These are phyloP conservation scores for Copromyces sp. DNA, from an alignment of 495 filamentous ascomycete species.

Conservation along the genomic window DNA sequence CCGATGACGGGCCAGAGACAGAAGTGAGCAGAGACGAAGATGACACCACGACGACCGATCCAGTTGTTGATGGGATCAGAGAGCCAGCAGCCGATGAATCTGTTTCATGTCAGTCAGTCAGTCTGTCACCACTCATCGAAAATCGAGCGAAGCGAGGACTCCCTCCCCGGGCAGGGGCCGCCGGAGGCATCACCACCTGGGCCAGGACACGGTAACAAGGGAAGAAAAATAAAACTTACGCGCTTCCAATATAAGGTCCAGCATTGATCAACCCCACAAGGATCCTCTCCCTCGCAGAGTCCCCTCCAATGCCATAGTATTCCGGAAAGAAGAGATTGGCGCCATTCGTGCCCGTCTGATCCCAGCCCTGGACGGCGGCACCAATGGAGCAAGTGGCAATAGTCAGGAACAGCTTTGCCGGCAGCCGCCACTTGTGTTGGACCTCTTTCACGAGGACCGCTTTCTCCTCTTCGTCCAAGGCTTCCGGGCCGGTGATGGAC, in stretches of 20 bases:
- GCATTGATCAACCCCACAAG: slow-evolving; percentile 42
- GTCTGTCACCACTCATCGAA: not conserved
- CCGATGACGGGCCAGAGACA: slow-evolving; percentile 53
- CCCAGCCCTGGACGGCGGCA: slow-evolving; percentile 68
- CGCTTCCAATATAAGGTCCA: slow-evolving; percentile 41
- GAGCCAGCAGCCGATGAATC: slow-evolving; percentile 52
- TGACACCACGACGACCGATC: slow-evolving; percentile 56
- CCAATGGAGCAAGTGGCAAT: slow-evolving; percentile 61
- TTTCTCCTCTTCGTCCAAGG: slow-evolving; percentile 46
- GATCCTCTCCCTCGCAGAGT: slow-evolving; percentile 39
- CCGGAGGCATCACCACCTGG: not conserved
- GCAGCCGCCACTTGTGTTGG: slow-evolving; percentile 55
- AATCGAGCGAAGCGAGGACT: not conserved
- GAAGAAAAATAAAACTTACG: slow-evolving; percentile 2
- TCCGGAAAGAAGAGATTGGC: slow-evolving; percentile 59
- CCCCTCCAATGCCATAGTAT: slow-evolving; percentile 31
- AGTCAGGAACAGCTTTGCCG: slow-evolving; percentile 49
- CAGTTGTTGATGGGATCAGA: slow-evolving; percentile 60
- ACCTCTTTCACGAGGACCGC: slow-evolving; percentile 44
- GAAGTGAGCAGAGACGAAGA: slow-evolving; percentile 57
- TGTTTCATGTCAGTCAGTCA: slow-evolving; percentile 1
- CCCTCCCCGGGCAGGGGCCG: not conserved
- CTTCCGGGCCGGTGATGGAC: slow-evolving; percentile 35
- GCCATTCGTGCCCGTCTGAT: slow-evolving; percentile 65
- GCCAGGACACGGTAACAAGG: not conserved